Evolutionary conservation across 441 rosid genomes (phyloP).

Genomic region (Breynia disticha): DNA sequence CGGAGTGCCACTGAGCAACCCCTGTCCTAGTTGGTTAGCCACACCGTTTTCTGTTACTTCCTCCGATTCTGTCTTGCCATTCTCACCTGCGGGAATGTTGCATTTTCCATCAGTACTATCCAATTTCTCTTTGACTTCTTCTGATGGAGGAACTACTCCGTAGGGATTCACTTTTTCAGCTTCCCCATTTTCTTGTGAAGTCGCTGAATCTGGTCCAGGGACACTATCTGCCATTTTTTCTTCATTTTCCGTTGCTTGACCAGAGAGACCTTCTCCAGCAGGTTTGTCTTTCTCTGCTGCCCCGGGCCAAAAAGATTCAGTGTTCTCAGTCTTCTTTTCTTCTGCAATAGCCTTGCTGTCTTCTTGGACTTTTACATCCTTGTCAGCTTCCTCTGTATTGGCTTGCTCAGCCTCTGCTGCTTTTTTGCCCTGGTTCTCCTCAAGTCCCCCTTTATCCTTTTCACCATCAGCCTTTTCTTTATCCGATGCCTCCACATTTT

Average conservation of each 20-base stretch:
- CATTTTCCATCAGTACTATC: slow-evolving; percentile 13
- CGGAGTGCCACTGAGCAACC: slow-evolving; percentile 22
- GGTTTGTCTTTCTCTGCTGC: slow-evolving; percentile 18
- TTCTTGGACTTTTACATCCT: slow-evolving; percentile 18
- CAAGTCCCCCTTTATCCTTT: slow-evolving; percentile 13
- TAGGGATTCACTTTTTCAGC: slow-evolving; percentile 23
- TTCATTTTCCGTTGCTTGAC: slow-evolving; percentile 15
- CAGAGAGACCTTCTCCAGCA: slow-evolving; percentile 18
- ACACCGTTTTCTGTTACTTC: slow-evolving; percentile 30
- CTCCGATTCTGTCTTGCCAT: slow-evolving; percentile 21
- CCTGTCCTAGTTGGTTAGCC: slow-evolving; percentile 22
- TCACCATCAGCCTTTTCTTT: slow-evolving; percentile 18
- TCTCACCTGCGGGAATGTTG: slow-evolving; percentile 16
- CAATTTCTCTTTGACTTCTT: slow-evolving; percentile 19
- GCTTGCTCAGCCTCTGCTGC: slow-evolving; percentile 17
- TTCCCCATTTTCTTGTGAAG: slow-evolving; percentile 20
- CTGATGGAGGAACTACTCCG: slow-evolving; percentile 21
- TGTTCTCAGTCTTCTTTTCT: slow-evolving; percentile 15
- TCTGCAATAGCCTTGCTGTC: slow-evolving; percentile 4
- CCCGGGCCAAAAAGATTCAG: slow-evolving; percentile 15
- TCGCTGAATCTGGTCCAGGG: slow-evolving; percentile 15
- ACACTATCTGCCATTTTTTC: slow-evolving; percentile 12
- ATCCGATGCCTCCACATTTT: slow-evolving; percentile 23
- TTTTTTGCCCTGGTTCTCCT: slow-evolving; percentile 16
- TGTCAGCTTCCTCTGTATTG: slow-evolving; percentile 23